These are phyloP conservation scores for Colletotrichum graminicola DNA, from an alignment of 2,329 filamentous ascomycete species.

Conservation along the genomic window DNA sequence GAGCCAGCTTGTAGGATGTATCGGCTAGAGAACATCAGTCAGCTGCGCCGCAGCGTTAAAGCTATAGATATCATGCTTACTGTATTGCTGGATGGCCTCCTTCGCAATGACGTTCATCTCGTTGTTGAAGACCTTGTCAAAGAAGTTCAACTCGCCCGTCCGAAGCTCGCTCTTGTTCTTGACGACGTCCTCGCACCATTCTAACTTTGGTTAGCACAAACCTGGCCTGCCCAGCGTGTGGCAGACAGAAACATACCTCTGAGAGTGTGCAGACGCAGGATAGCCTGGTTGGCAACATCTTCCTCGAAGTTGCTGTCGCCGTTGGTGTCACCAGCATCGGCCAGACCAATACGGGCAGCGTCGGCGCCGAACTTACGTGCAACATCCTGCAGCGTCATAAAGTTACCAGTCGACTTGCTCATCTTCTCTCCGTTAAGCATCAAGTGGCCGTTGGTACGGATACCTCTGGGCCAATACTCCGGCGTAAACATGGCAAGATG, in stretches of 20 bases:
- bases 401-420: constrained; percentile 97
- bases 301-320: constrained; percentile 98
- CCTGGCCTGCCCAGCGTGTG: neutral
- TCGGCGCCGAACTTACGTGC: constrained; percentile 95
- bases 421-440: constrained; percentile 98
- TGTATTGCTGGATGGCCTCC: constrained; percentile 83
- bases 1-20: constrained; percentile 72
- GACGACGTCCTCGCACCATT: constrained; percentile 91
- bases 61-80: neutral
- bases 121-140: constrained; percentile 91
- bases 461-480: constrained; percentile 87
- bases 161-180: constrained; percentile 79
- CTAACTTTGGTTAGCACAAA: constrained; percentile 57
- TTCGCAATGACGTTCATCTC: constrained; percentile 88
- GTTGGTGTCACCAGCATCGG: constrained; percentile 93
- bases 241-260: constrained; percentile 33
- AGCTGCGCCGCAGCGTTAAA: neutral
- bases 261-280: constrained; percentile 80
- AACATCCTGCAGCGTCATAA: constrained; percentile 88
- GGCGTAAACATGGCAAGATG: constrained; percentile 90
- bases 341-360: constrained; percentile 89
- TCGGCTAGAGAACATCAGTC: constrained; percentile 28
- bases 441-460: constrained; percentile 93
- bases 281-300: constrained; percentile 90
- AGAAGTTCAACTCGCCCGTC: constrained; percentile 82